phyloP scores from a whole-genome alignment of 352 stramenopile species.

The Phytophthora aleatoria region DNA sequence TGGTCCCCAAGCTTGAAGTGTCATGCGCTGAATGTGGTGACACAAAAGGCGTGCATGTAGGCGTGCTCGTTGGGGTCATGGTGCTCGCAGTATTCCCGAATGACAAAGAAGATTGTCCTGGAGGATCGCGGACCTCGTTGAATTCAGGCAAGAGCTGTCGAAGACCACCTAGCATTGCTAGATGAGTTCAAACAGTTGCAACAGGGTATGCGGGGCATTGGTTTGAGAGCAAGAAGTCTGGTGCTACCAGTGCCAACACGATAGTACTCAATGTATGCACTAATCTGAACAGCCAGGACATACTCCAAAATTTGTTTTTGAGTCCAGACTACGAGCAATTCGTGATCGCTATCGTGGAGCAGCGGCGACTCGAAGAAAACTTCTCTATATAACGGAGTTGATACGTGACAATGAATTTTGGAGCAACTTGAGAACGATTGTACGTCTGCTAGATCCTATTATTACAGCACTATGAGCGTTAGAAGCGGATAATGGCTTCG shows the following conservation, averaged over 20 bases:
- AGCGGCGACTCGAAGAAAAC: background rate
- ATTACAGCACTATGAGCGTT: background rate
- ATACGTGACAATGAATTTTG: background rate
- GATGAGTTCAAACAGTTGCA: slow-evolving; percentile 1
- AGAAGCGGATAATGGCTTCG: background rate
- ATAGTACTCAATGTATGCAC: background rate
- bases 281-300: background rate
- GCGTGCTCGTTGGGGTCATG: background rate
- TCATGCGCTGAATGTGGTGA: background rate
- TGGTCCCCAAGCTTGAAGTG: background rate
- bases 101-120: background rate
- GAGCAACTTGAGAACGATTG: slow-evolving; percentile 1
- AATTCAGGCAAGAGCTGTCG: background rate
- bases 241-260: background rate
- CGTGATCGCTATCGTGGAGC: background rate
- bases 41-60: background rate
- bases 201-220: background rate
- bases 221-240: background rate
- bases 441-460: background rate
- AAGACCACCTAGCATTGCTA: background rate
- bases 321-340: background rate
- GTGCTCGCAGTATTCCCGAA: background rate
- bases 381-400: background rate
- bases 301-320: background rate
- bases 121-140: background rate